These are phyloP conservation scores for Primulina eburnea DNA, from an alignment of 257 asterid species.

Conservation along the genomic window DNA sequence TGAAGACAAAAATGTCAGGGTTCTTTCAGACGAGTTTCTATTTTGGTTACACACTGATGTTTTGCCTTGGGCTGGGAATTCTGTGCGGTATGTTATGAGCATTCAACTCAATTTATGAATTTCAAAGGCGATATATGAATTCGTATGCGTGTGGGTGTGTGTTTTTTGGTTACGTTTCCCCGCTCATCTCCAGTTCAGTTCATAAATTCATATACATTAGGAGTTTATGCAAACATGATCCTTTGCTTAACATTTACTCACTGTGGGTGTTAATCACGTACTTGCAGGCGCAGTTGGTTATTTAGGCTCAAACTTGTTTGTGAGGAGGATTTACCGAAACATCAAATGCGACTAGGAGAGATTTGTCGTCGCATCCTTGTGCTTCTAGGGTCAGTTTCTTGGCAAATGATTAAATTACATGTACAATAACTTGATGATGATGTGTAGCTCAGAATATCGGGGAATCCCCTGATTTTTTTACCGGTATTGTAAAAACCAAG, in stretches of 20 bases:
- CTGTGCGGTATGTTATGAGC: slow-evolving; percentile 46
- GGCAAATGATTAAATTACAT: background rate
- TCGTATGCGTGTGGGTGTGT: background rate
- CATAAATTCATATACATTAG: background rate
- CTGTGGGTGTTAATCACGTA: background rate
- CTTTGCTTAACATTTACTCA: background rate
- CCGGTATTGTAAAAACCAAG: slow-evolving; percentile 29
- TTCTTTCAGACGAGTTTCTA: slow-evolving; percentile 71
- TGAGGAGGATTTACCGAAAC: slow-evolving; percentile 62
- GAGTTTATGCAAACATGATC: background rate
- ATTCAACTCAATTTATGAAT: background rate
- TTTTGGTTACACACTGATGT: slow-evolving; percentile 62
- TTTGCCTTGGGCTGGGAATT: slow-evolving; percentile 60
- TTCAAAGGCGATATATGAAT: background rate
- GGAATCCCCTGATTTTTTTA: slow-evolving; percentile 29
- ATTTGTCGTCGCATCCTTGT: slow-evolving; percentile 18
- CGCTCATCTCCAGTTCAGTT: background rate
- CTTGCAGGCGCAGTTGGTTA: slow-evolving; percentile 59
- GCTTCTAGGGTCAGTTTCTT: background rate
- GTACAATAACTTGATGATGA: slow-evolving; percentile 4
- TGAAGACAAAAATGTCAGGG: slow-evolving; percentile 73
- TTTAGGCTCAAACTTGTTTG: slow-evolving; percentile 58
- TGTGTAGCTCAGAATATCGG: slow-evolving; percentile 29
- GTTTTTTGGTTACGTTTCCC: background rate
- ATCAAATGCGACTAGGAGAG: slow-evolving; percentile 51